phyloP scores from a whole-genome alignment of 148 eudicot genomes.

The Amaranthus cruentus region DNA sequence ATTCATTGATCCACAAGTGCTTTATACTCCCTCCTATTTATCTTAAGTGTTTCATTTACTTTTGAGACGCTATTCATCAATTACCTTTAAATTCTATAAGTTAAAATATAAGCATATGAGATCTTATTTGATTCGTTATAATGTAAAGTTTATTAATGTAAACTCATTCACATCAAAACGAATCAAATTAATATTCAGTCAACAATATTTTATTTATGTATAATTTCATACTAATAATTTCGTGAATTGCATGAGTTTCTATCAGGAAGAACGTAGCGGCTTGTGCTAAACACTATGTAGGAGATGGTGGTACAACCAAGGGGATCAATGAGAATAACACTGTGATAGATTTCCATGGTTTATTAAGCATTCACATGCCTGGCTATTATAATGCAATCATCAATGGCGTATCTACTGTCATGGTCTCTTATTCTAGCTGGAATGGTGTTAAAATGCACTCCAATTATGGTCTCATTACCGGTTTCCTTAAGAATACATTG shows the following conservation, averaged over 20 bases:
- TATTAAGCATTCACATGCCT: conserved; percentile 76
- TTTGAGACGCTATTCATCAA: no score
- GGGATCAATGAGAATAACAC: conserved; percentile 76
- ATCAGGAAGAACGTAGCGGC: conserved; percentile 65
- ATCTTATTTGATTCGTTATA: no score
- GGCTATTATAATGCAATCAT: conserved; percentile 57
- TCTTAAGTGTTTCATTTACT: no score
- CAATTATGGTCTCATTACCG: conserved; percentile 49
- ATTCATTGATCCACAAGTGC: no score
- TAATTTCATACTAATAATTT: no score
- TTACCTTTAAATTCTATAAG: no score
- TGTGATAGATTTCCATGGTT: conserved; percentile 42
- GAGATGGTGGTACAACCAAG: conserved; percentile 80
- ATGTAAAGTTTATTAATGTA: no score
- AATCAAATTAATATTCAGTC: no score
- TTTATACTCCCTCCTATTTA: no score
- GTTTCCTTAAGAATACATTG: conserved; percentile 58
- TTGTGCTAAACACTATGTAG: conserved; percentile 82
- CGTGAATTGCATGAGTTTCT: not conserved
- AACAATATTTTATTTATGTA: no score
- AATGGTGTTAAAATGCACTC: conserved; percentile 85
- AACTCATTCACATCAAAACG: no score
- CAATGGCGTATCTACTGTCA: conserved; percentile 69
- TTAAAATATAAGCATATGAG: no score
- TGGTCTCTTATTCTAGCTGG: conserved; percentile 92